These are phyloP conservation scores for Zymoseptoria tritici DNA, from an alignment of 2,329 filamentous ascomycete genomes.

Conservation along the genomic window DNA sequence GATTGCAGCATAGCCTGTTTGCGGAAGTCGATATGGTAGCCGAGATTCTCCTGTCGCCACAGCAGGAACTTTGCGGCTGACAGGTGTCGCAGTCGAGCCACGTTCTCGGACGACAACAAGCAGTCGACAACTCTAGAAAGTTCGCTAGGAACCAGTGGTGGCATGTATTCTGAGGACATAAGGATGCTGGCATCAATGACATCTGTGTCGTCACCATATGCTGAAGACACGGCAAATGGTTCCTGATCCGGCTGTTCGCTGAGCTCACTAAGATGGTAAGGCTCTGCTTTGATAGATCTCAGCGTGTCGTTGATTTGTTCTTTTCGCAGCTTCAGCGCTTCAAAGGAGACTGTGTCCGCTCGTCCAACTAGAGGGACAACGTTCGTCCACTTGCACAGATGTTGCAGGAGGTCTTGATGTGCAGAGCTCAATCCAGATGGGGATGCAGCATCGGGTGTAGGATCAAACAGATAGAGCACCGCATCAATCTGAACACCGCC, in stretches of 20 bases:
- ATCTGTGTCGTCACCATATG: conserved; percentile 62
- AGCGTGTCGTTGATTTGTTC: conserved; percentile 12
- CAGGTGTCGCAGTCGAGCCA: conserved; percentile 73
- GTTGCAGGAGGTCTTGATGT: conserved; percentile 18
- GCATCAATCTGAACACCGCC: conserved; percentile 79
- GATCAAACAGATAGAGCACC: conserved; percentile 71
- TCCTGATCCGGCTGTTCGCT: conserved; percentile 1
- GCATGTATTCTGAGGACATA: conserved; percentile 86
- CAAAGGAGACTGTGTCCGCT: conserved; percentile 51
- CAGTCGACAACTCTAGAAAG: conserved; percentile 60
- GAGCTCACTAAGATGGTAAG: conserved; percentile 7
- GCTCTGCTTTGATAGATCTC: conserved; percentile 4
- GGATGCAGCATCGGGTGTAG: conserved; percentile 36
- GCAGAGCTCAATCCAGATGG: conserved; percentile 5
- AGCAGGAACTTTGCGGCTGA: conserved; percentile 73
- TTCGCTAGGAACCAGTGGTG: conserved; percentile 71
- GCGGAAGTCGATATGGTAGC: conserved; percentile 19
- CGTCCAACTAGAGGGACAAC: conserved; percentile 76
- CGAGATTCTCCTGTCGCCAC: conserved; percentile 49
- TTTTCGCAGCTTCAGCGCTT: conserved; percentile 10
- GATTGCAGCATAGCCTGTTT: conserved; percentile 19
- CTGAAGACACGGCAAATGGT: conserved; percentile 73
- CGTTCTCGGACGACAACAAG: conserved; percentile 69
- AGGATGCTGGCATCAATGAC: conserved; percentile 87
- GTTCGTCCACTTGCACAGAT: conserved; percentile 66